A percentile compares a stretch with the other conserved stretches of the same genome.
phyloP scores from a whole-genome alignment of 495 filamentous ascomycete species.

The Tuber calosporum region DNA sequence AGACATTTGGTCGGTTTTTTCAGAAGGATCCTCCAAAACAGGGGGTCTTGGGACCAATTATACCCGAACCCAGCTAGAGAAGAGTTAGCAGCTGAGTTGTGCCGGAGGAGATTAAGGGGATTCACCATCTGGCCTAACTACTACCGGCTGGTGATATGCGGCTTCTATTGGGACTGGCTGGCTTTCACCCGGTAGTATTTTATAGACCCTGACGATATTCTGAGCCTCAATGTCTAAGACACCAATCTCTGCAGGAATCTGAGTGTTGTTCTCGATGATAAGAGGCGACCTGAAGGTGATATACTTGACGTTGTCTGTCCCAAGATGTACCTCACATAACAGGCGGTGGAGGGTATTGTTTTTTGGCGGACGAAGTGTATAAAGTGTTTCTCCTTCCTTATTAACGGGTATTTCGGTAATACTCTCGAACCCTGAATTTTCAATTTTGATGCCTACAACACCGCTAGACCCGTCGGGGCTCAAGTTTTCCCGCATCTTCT shows the following conservation, averaged over 20 bases:
- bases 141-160: constrained; percentile 77
- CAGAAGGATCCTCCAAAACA: constrained; percentile 89
- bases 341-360: constrained; percentile 78
- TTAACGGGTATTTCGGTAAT: constrained; percentile 81
- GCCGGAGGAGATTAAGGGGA: not conserved
- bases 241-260: constrained; percentile 93
- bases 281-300: constrained; percentile 93
- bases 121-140: constrained; percentile 80
- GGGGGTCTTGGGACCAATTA: constrained; percentile 76
- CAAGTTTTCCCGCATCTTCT: constrained; percentile 84
- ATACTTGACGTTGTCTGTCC: constrained; percentile 89
- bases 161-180: constrained; percentile 89
- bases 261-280: constrained; percentile 94
- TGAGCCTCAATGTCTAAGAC: constrained; percentile 82
- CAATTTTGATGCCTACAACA: constrained; percentile 71
- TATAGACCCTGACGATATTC: constrained; percentile 93
- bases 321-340: constrained; percentile 84
- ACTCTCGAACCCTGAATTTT: constrained; percentile 87
- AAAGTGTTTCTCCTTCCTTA: constrained; percentile 86
- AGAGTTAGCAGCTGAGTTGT: constrained; percentile 14
- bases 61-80: constrained; percentile 71
- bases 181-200: constrained; percentile 85
- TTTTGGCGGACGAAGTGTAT: constrained; percentile 75
- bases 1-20: constrained; percentile 74
- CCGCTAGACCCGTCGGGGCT: constrained; percentile 71